phyloP scores from a whole-genome alignment of 164 flowering plant genomes.

The Stephania yunnanensis region DNA sequence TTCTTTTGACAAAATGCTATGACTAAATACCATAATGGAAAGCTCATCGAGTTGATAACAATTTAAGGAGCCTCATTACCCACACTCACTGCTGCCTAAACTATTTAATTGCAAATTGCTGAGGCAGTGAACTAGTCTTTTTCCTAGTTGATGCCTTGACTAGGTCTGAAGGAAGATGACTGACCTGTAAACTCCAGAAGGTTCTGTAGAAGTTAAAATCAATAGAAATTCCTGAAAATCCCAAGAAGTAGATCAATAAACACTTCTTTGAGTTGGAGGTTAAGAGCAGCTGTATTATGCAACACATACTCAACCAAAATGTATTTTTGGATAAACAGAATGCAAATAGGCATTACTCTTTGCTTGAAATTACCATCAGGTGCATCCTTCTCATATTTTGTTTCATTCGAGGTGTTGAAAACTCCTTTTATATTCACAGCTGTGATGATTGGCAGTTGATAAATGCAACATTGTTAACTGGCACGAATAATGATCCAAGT shows the following conservation, averaged over 20 bases:
- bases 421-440: conserved; percentile 99
- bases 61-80: too few species aligned
- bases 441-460: conserved; percentile 28
- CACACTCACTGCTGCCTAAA: too few species aligned
- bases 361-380: conserved; percentile 54
- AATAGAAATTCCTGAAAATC: conserved; percentile 62
- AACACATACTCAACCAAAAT: background rate
- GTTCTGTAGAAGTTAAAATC: conserved; percentile 98
- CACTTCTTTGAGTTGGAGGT: background rate
- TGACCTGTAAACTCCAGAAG: conserved; percentile 98
- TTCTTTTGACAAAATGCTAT: too few species aligned
- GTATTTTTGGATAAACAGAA: background rate
- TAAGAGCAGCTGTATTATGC: background rate
- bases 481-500: background rate
- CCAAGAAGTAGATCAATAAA: conserved; percentile 1
- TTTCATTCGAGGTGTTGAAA: conserved; percentile 93
- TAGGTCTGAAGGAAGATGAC: background rate
- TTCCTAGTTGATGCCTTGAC: too few species aligned
- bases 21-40: too few species aligned
- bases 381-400: conserved; percentile 91
- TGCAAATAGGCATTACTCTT: background rate
- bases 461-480: background rate
- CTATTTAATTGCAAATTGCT: too few species aligned
- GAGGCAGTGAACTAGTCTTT: too few species aligned
- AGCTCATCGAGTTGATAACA: too few species aligned